These are phyloP conservation scores for Fraxinus albicans DNA, from an alignment of 305 asterid species.

Conservation along the genomic window DNA sequence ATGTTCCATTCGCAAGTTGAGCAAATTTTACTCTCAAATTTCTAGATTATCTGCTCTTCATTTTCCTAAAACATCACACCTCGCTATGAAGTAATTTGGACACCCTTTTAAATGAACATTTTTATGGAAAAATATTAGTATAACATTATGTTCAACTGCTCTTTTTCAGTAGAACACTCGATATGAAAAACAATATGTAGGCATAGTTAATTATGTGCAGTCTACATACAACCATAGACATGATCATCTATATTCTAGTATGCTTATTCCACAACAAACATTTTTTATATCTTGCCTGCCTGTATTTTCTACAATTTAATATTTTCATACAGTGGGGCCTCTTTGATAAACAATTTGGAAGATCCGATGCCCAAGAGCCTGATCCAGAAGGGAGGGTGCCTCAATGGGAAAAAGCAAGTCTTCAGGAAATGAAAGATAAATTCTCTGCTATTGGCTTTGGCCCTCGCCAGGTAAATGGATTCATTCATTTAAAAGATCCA, in stretches of 20 bases:
- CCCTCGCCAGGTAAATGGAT: slow-evolving; percentile 75
- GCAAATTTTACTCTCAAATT: background rate
- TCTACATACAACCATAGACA: background rate
- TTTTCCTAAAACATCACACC: background rate
- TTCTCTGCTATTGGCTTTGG: slow-evolving; percentile 74
- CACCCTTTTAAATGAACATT: background rate
- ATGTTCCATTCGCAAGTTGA: slow-evolving; percentile 1
- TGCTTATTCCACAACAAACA: background rate
- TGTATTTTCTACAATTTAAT: background rate
- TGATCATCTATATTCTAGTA: background rate
- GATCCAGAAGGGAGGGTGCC: slow-evolving; percentile 97
- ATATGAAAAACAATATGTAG: background rate
- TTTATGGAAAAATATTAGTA: background rate
- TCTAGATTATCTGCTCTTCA: background rate
- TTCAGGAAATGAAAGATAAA: slow-evolving; percentile 77
- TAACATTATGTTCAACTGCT: background rate
- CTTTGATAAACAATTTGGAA: slow-evolving; percentile 79
- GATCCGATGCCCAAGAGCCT: slow-evolving; percentile 73
- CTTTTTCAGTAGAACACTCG: background rate
- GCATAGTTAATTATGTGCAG: background rate
- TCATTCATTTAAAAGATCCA: background rate
- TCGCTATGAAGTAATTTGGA: background rate
- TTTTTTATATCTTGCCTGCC: background rate
- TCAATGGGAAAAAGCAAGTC: slow-evolving; percentile 70
- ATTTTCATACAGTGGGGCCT: slow-evolving; percentile 67